Evolutionary conservation across 805 yeast species (phyloP), one percentile per base, ranked within the genome.

Genomic region (Yamadazyma laniorum): DNA sequence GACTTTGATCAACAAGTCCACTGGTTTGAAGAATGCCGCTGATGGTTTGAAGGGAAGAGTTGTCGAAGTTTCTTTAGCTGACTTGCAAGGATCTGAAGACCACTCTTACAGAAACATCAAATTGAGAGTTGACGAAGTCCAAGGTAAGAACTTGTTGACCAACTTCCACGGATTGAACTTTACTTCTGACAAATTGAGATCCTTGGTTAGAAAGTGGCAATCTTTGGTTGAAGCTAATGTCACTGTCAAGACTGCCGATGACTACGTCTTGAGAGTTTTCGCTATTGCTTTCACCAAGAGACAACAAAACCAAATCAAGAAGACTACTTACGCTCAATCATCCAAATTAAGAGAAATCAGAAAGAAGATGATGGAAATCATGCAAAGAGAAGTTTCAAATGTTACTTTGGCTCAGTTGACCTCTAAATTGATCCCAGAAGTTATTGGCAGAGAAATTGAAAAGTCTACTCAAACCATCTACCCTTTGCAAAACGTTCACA

Each of bases 131-230:
- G 98, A 90, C 65, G 98, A 91, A 78, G 96, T 90, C 59, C 96
- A 91, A 79, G 98, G 97, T 77, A 87, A 88, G 79, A 89, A 90
- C 84, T 80, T 90, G 67, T 80, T 90, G 71, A 90, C 98, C 80
- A 91, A 91, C 95, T 91, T 90, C 95, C 97, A 90, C 81, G 98
- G 98, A 65, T 74, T 91, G 74, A 95, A 89, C 79, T 90, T 91
- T 84, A 90, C 98, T 65, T 79, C 95, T 55, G 97, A 90, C 79
- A 91, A 91, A 80, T 79, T 91, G 69, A 87, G 95, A 79, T 90
- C 97, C 44, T 80, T 91, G 72, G 97, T 90, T 52, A 88, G 97
- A 83, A 90, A 91, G 76, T 91, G 97, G 97, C 98, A 90, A 80
- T 82, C 96, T 54, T 79, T 91, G 73, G 95, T 90, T 59, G 98